phyloP scores from a whole-genome alignment of 2,329 filamentous ascomycete species.

The Colletotrichum agaves region DNA sequence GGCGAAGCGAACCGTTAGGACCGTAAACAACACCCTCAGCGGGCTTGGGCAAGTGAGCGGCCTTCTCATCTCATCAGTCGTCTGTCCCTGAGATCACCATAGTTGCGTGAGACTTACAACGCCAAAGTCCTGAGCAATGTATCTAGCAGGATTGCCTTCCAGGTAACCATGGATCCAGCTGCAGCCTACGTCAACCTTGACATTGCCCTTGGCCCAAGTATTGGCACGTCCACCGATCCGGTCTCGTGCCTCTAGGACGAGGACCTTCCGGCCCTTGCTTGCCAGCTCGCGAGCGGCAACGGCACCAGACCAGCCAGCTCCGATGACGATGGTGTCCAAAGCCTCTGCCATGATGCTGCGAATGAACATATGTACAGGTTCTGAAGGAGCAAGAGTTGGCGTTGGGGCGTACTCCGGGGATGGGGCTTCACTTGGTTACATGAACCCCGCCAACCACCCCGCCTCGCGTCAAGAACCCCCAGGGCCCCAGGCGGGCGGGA shows the following conservation, averaged over 20 bases:
- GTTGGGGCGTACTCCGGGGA: background rate
- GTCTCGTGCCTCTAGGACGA: slow-evolving; percentile 35
- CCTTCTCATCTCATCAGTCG: slow-evolving; percentile 21
- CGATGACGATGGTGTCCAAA: slow-evolving; percentile 35
- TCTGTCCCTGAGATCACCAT: background rate
- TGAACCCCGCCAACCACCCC: slow-evolving; percentile 16
- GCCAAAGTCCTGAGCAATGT: slow-evolving; percentile 31
- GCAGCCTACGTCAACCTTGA: slow-evolving; percentile 33
- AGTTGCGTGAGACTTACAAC: slow-evolving; percentile 21
- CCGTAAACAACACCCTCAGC: slow-evolving; percentile 33
- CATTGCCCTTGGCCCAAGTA: slow-evolving; percentile 32
- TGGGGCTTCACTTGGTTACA: slow-evolving; percentile 18
- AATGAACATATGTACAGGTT: slow-evolving; percentile 15
- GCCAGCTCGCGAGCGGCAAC: slow-evolving; percentile 30
- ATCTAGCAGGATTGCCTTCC: slow-evolving; percentile 33
- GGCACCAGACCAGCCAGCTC: slow-evolving; percentile 34
- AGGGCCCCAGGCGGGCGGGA: slow-evolving; percentile 16
- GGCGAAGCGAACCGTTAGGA: slow-evolving; percentile 13
- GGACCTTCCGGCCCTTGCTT: slow-evolving; percentile 26
- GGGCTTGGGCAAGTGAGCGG: slow-evolving; percentile 27
- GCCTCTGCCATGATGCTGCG: slow-evolving; percentile 27
- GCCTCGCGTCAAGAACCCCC: slow-evolving; percentile 9
- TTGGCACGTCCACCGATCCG: slow-evolving; percentile 35
- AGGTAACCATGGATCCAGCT: slow-evolving; percentile 35
- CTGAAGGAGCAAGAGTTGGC: background rate